phyloP scores from a whole-genome alignment of 768 basidiomycete species.

The Russula virescens region DNA sequence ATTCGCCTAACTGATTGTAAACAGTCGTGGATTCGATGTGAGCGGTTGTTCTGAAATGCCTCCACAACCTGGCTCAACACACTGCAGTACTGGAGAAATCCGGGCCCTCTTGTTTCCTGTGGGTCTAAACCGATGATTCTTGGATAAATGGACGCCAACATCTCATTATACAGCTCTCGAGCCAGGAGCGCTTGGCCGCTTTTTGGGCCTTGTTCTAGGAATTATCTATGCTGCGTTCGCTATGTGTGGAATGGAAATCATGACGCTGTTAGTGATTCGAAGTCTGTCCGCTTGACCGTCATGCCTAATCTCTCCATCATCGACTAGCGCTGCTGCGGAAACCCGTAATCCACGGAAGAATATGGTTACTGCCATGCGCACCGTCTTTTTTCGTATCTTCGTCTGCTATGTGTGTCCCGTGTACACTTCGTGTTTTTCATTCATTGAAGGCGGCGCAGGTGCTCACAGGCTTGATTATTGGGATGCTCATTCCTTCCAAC shows the following conservation, averaged over 20 bases:
- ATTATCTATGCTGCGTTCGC: slow-evolving; percentile 22
- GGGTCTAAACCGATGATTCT: neutral
- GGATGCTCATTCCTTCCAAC: slow-evolving; percentile 25
- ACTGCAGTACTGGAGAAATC: slow-evolving; percentile 21
- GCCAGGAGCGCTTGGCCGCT: slow-evolving; percentile 22
- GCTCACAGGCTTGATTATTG: slow-evolving; percentile 20
- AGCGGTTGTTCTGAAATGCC: neutral
- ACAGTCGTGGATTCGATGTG: slow-evolving; percentile 23
- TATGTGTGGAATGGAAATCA: slow-evolving; percentile 24
- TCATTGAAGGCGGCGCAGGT: slow-evolving; percentile 7
- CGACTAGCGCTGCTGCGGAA: slow-evolving; percentile 22
- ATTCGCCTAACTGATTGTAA: neutral
- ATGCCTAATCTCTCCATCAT: neutral
- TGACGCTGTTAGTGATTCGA: slow-evolving; percentile 16
- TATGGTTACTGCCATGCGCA: slow-evolving; percentile 21
- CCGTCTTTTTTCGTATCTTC: slow-evolving; percentile 22
- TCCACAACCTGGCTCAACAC: neutral
- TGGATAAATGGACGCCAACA: neutral
- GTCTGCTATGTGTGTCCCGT: slow-evolving; percentile 19
- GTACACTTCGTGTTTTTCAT: neutral
- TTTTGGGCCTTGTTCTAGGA: slow-evolving; percentile 21
- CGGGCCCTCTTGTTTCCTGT: slow-evolving; percentile 23
- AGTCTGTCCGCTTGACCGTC: neutral
- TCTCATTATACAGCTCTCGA: slow-evolving; percentile 14
- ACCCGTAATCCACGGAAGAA: slow-evolving; percentile 24